These are phyloP conservation scores for Mycena vitilis DNA, from an alignment of 768 basidiomycete species.

Conservation along the genomic window DNA sequence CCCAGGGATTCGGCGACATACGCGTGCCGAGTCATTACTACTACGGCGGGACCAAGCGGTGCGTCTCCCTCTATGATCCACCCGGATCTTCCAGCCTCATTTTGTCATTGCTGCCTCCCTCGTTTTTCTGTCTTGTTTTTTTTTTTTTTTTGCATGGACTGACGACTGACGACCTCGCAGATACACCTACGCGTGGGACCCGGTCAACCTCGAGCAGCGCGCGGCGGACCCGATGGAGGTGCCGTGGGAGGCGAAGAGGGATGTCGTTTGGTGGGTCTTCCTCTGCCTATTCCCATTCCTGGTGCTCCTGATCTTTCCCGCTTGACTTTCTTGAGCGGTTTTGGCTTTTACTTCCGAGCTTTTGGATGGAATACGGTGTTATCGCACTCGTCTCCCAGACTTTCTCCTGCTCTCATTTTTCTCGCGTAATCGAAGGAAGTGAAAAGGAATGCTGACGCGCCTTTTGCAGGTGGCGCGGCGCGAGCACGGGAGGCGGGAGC, in stretches of 20 bases:
- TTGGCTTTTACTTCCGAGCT: too few relatives aligned
- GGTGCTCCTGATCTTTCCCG: too few relatives aligned
- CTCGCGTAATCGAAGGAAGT: too few relatives aligned
- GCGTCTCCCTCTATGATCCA: not conserved
- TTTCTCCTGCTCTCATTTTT: too few relatives aligned
- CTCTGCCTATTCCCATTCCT: not conserved
- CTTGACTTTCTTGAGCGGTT: too few relatives aligned
- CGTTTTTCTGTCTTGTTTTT: too few relatives aligned
- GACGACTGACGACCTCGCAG: conserved; percentile 6
- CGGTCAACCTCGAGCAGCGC: conserved; percentile 75
- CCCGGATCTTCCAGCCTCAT: too few relatives aligned
- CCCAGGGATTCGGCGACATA: conserved; percentile 88
- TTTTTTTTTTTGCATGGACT: too few relatives aligned
- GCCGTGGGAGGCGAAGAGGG: conserved; percentile 89
- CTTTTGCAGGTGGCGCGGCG: conserved; percentile 78
- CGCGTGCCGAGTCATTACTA: conserved; percentile 98
- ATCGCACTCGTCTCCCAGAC: too few relatives aligned
- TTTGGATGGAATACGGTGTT: too few relatives aligned
- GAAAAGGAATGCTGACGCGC: not conserved
- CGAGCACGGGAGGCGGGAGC: conserved; percentile 94
- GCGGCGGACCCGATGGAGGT: conserved; percentile 88
- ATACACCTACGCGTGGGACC: conserved; percentile 94
- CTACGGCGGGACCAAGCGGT: conserved; percentile 77
- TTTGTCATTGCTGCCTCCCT: too few relatives aligned
- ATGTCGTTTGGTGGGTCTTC: conserved; percentile 70